Base-by-base conservation (phyloP, 805 yeast species). In the Teunomyces kruisii region DNA sequence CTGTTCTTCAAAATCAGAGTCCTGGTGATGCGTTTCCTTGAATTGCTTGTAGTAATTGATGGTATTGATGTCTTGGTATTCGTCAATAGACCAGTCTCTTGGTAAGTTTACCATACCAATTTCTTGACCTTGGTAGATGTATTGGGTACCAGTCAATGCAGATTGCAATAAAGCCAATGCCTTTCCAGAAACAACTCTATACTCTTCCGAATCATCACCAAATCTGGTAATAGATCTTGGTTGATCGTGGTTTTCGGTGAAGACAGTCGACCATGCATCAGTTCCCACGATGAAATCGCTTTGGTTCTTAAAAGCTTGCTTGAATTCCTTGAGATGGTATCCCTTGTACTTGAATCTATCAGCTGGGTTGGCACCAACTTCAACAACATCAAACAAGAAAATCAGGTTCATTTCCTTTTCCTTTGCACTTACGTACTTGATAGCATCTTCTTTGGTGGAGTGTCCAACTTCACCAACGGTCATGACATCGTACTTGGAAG, bases 41-140 rank as follows among this genome's bases (percentile, higher is more conserved):
- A 63, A 69, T 24, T 58, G 59, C 30, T 62, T 58, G 62, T 66
- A 70, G 55, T 70, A 67, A 58, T 72, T 74, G 51, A 68, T 57
- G 39, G 76, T 63, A 47, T 74, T 72, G 49, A 80, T 70, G 54
- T 80, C 85, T 46, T 65, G 61, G 59, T 78, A 80, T 52, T 78
- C 79, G 17, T 62, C 65, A 41, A 78, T 62, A 22, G 66, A 65
- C 80, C 81, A 78, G 36, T 58, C 56, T 40, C 61, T 52, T 9
- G 78, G 69, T 19, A 78, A 58, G 53, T 80, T 80, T 40, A 72
- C 71, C 76, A 74, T 75, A 16, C 80, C 84, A 46, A 80, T 63
- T 53, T 80, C 85, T 57, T 80, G 85, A 36, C 84, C 85, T 61
- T 80, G 84, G 60, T 79, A 80, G 32, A 80, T 62, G 61, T 67